Base-by-base conservation (phyloP, 441 rosid species). In the Populus hybrid region DNA sequence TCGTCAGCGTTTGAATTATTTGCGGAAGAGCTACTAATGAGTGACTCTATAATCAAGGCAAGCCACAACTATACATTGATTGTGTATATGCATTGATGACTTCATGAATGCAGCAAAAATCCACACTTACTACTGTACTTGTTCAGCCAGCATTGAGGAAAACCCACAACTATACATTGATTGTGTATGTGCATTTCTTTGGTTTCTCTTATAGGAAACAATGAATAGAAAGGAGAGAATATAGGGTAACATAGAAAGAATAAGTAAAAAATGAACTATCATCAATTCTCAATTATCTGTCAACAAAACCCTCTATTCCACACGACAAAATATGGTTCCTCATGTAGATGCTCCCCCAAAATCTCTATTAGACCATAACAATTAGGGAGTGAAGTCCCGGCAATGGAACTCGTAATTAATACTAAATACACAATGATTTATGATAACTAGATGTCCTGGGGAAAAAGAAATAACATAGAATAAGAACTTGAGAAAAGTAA, bases 11-110 rank as follows among this genome's bases (percentile, higher is more conserved):
- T 97, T 85, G 99, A 97, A 85, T 78, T 97, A 81, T 85, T 93
- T 85, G 98, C 99, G 6, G 99, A 97, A 88, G 99, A 97, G 82
- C 89, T 97, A 78, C 86, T 97, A 72, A 95, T 97, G 99, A 97
- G 99, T 67, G 98, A 97, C 87, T 93, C 99, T 70, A 82, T 87
- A 72, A 89, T 97, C 82, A 89, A 92, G 98, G 99, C 87, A 79
- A 84, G 76, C 53, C 67, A n/a, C 53, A 75, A 42, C 14, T 26
- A 42, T 24, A 26, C 30, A 12, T 26, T 24, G 16, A n/a, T 65
- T 65, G 69, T 24, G 30, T 68, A 9, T 18, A 19, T 34, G 18
- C 57, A 19, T 23, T 24, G 9, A 67, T 67, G 70, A 32, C 10
- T 68, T 34, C 2, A 19, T 8, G 24, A 68, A 68, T 10, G 23